phyloP scores from a whole-genome alignment of 495 filamentous ascomycete species.

The Aspergillus nidulans region DNA sequence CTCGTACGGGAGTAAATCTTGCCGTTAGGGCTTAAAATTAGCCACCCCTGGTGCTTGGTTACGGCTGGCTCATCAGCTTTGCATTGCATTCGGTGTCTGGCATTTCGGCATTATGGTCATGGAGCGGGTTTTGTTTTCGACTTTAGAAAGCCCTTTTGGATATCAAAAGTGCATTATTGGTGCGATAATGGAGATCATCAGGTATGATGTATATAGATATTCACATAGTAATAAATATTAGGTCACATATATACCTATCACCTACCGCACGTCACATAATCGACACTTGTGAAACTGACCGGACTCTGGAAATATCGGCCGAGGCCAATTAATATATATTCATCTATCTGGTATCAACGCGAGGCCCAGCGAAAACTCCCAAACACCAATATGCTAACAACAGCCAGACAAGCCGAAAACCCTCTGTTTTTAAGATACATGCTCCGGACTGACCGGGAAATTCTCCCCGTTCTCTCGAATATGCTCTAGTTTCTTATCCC shows the following conservation, averaged over 20 bases:
- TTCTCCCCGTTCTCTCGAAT: slow-evolving; percentile 79
- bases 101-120: not conserved
- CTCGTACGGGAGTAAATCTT: slow-evolving; percentile 32
- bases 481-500: slow-evolving; percentile 74
- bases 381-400: slow-evolving; percentile 15
- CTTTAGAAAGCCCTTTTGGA: not conserved
- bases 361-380: slow-evolving; percentile 3
- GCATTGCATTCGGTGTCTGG: not conserved
- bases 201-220: not conserved
- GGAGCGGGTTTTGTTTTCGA: not conserved
- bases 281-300: too few relatives aligned
- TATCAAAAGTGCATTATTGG: not conserved
- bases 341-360: slow-evolving; percentile 1
- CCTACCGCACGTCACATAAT: not conserved
- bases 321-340: not conserved
- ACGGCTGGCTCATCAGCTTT: not conserved
- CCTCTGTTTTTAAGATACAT: slow-evolving; percentile 53
- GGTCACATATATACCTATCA: not conserved
- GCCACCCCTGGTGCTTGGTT: too few relatives aligned
- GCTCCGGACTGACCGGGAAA: slow-evolving; percentile 71
- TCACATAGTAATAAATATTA: not conserved
- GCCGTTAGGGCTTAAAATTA: slow-evolving; percentile 11
- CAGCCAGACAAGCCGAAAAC: not conserved
- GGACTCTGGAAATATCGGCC: not conserved
- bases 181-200: not conserved